These are phyloP conservation scores for Macadamia integrifolia DNA, from an alignment of 164 flowering plant species.

Conservation along the genomic window DNA sequence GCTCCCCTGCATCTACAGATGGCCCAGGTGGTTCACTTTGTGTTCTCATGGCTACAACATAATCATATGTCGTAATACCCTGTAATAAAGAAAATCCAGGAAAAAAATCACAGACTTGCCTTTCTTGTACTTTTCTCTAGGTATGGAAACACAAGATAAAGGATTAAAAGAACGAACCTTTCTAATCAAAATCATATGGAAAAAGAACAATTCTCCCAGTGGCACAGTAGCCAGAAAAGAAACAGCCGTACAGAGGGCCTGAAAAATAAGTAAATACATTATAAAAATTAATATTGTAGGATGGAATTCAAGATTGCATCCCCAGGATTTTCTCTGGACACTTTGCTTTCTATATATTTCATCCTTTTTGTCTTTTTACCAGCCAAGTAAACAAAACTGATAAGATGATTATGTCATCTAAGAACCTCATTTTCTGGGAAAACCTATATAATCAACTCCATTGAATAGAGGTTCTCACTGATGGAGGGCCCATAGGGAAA, in stretches of 20 bases:
- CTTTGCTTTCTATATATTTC: too few species aligned
- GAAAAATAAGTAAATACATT: constrained; percentile 15
- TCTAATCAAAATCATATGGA: constrained; percentile 72
- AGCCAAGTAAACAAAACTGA: too few species aligned
- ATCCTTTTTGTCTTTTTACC: too few species aligned
- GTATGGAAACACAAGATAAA: not conserved
- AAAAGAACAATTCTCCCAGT: constrained; percentile 78
- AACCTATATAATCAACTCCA: too few species aligned
- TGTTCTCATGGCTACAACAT: constrained; percentile 91
- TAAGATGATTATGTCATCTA: too few species aligned
- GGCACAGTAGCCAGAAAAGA: constrained; percentile 74
- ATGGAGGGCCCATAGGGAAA: too few species aligned
- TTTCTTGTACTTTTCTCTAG: not conserved
- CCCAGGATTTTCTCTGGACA: too few species aligned
- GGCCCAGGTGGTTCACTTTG: constrained; percentile 93
- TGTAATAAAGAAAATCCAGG: constrained; percentile 16
- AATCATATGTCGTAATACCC: constrained; percentile 96
- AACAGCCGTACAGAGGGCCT: constrained; percentile 73
- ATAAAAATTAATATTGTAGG: not conserved
- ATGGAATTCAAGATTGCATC: too few species aligned
- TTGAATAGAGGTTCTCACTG: too few species aligned
- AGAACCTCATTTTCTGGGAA: too few species aligned
- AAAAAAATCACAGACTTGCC: not conserved
- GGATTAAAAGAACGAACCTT: constrained; percentile 41
- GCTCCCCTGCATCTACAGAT: constrained; percentile 75